Percentiles rank a stretch among this genome's conserved stretches.
phyloP scores from a whole-genome alignment of 257 asterid species.

The Thymus quinquecostatus region DNA sequence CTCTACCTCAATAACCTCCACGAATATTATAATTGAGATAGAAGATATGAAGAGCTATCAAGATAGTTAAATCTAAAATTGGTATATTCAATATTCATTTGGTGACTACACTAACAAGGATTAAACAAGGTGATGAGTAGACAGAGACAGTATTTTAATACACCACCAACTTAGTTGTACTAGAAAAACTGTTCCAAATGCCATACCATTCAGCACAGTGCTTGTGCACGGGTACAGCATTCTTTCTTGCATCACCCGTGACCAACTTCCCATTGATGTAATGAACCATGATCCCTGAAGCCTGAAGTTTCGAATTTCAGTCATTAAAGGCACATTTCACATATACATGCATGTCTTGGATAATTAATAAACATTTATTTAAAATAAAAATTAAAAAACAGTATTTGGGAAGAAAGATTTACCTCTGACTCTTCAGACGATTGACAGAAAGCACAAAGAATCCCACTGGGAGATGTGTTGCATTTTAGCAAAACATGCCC shows the following conservation, averaged over 20 bases:
- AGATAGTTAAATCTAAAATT: background rate
- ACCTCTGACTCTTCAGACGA: conserved; percentile 81
- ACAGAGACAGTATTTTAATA: background rate
- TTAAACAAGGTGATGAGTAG: conserved; percentile 14
- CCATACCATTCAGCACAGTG: conserved; percentile 86
- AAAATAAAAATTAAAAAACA: background rate
- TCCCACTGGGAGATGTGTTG: conserved; percentile 34
- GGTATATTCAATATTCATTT: background rate
- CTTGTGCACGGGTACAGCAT: conserved; percentile 67
- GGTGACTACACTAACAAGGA: background rate
- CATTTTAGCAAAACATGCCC: conserved; percentile 43
- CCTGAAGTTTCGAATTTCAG: conserved; percentile 47
- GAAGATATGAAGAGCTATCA: conserved; percentile 1
- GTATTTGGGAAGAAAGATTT: conserved; percentile 28
- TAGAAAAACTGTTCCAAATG: conserved; percentile 10
- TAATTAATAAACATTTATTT: conserved; percentile 23
- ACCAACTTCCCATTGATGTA: conserved; percentile 65
- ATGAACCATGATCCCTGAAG: conserved; percentile 77
- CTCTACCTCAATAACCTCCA: conserved; percentile 16
- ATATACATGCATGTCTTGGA: background rate
- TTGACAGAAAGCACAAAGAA: conserved; percentile 77
- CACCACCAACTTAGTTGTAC: background rate
- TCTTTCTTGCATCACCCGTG: conserved; percentile 41
- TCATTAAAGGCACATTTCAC: background rate
- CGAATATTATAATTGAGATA: background rate